Percentiles rank a stretch among this genome's conserved stretches.
These are phyloP conservation scores for Prunus padus DNA, from an alignment of 306 rosid genomes.

Conservation along the genomic window DNA sequence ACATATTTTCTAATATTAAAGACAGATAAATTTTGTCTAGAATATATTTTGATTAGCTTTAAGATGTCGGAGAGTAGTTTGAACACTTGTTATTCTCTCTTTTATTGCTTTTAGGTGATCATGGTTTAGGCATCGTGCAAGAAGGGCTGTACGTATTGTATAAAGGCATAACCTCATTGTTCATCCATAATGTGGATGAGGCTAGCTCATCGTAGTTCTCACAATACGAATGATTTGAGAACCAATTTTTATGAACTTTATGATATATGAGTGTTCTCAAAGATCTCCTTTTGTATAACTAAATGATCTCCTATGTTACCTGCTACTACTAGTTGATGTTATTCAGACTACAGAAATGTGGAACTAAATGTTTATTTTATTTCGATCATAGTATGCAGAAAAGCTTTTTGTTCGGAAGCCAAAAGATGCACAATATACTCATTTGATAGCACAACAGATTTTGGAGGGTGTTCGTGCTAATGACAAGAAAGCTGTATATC, in stretches of 20 bases:
- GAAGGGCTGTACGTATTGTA: background rate
- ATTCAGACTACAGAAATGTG: slow-evolving; percentile 1
- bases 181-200: background rate
- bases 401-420: slow-evolving; percentile 81
- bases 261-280: background rate
- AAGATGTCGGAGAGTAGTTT: background rate
- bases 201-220: background rate
- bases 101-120: background rate
- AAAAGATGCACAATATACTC: slow-evolving; percentile 70
- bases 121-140: background rate
- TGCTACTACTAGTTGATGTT: slow-evolving; percentile 15
- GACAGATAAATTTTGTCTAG: background rate
- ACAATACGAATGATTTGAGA: background rate
- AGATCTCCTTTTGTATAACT: background rate
- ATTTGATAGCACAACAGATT: slow-evolving; percentile 74
- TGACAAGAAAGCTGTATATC: slow-evolving; percentile 95
- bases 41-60: background rate
- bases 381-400: slow-evolving; percentile 80
- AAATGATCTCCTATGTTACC: slow-evolving; percentile 2
- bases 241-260: background rate
- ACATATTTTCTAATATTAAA: background rate
- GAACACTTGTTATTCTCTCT: background rate
- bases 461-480: slow-evolving; percentile 89
- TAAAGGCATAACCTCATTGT: background rate
- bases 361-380: slow-evolving; percentile 11